Evolutionary conservation across 2,329 filamentous ascomycete species (phyloP), one percentile per base, ranked within the genome.

Genomic region (Alternaria sp.): DNA sequence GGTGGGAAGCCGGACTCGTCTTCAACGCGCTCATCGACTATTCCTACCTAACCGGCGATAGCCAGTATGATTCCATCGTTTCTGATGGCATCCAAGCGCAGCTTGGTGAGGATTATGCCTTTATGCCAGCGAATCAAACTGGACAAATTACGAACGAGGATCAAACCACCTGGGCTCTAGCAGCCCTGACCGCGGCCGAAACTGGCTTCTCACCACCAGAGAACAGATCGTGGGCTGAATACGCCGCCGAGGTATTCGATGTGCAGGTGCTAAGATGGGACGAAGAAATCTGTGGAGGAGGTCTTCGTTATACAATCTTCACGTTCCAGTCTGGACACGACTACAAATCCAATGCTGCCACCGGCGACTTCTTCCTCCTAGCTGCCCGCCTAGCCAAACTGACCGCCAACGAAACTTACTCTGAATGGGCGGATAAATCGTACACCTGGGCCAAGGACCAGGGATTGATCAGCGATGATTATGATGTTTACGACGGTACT

Each of bases 341-440:
- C 70, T 95, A 96, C 85, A 95, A 93, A 79, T 93, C 93, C 80
- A 85, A 87, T 11, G 85, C 92, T 67, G 88, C 89, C 61, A 95
- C 93, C 75, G 91, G 91, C 30, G 89, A 89, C 12, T 89, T 96
- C 77, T 93, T 96, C 79, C 90, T 94, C 75, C 84, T 96, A 25
- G 89, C 91, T 4, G 90, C 92, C 0, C 89, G 92, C 10, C 84
- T 95, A 13, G 90, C 89, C 5, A 86, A 89, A 43, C 87, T 87
- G 53, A 91, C 89, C 0, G 87, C 87, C 7, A 90, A 91, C 71
- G 75, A 83, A 4, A 78, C 75, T 1, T 79, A 79, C 52, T 50
- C 65, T 15, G 84, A 90, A 6, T 92, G 90, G 90, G 90, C 90
- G 2, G 77, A 85, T 44, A 87, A 86, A 69, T 78, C 87, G 6